These are phyloP conservation scores for Hyphopichia buzzinii DNA, from an alignment of 1,139 yeast species.

Conservation along the genomic window DNA sequence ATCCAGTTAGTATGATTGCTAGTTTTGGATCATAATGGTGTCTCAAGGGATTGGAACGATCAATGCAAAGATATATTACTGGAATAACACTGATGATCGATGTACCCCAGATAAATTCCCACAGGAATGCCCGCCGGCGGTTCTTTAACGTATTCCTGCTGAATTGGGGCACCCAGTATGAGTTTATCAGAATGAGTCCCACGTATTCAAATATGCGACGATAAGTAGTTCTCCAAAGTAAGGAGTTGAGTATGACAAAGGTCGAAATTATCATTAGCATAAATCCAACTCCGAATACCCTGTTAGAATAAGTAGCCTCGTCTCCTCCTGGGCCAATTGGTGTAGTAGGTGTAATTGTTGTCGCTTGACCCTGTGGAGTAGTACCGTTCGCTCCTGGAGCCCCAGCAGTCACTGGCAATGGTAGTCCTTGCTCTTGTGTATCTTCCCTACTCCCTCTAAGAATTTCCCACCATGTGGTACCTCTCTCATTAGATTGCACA, in stretches of 20 bases:
- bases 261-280: slow-evolving; percentile 57
- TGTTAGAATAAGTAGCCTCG: slow-evolving; percentile 58
- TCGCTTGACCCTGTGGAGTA: slow-evolving; percentile 10
- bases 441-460: slow-evolving; percentile 42
- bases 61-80: slow-evolving; percentile 55
- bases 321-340: slow-evolving; percentile 26
- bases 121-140: slow-evolving; percentile 59
- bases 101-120: slow-evolving; percentile 71
- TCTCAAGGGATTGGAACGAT: slow-evolving; percentile 48
- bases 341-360: slow-evolving; percentile 14
- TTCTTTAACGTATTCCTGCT: slow-evolving; percentile 75
- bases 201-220: slow-evolving; percentile 60
- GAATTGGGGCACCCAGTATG: slow-evolving; percentile 92
- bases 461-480: slow-evolving; percentile 63
- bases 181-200: slow-evolving; percentile 52
- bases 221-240: slow-evolving; percentile 60
- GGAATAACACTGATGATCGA: slow-evolving; percentile 65
- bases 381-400: slow-evolving; percentile 9
- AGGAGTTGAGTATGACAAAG: slow-evolving; percentile 55
- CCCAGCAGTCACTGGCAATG: slow-evolving; percentile 7
- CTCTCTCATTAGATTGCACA: slow-evolving; percentile 73
- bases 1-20: slow-evolving; percentile 41
- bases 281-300: slow-evolving; percentile 62
- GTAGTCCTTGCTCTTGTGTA: slow-evolving; percentile 9
- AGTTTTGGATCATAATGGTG: slow-evolving; percentile 55